Conservation (phyloP, 2,329 filamentous ascomycete genomes). For the Corinectria fuckeliana region DNA sequence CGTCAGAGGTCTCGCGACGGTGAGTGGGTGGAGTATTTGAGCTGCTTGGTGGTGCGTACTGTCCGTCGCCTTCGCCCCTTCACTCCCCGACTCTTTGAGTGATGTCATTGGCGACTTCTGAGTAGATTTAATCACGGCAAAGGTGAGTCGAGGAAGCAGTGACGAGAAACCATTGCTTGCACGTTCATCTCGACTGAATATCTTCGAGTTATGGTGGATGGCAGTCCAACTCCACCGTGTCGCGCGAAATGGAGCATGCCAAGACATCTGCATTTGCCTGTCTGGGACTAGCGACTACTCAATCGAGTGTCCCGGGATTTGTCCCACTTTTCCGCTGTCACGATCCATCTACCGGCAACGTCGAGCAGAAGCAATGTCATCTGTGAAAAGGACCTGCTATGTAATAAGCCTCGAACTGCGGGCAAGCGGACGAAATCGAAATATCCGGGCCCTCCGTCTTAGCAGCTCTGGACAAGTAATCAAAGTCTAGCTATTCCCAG, state of each 20-base stretch:
- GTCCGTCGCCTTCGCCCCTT: background rate
- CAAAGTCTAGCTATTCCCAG: background rate
- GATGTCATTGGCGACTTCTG: background rate
- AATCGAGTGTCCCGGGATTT: background rate
- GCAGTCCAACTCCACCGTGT: background rate
- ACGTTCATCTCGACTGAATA: background rate
- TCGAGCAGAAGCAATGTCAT: background rate
- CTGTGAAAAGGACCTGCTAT: background rate
- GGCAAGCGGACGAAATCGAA: background rate
- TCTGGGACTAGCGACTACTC: background rate
- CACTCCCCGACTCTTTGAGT: background rate
- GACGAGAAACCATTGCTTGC: background rate
- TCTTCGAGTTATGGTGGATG: background rate
- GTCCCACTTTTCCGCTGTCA: background rate
- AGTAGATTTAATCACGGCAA: background rate
- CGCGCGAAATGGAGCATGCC: background rate
- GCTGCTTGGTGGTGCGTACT: background rate
- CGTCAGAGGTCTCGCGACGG: background rate
- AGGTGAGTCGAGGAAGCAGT: background rate
- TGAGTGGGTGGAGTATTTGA: background rate
- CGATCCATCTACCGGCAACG: background rate
- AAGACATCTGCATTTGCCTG: constrained; percentile 4
- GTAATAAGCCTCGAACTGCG: background rate
- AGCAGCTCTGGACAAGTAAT: too few relatives aligned
- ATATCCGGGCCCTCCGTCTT: background rate